Evolutionary conservation across 176 grass and related monocot genomes (phyloP).

Genomic region (Poa annua): DNA sequence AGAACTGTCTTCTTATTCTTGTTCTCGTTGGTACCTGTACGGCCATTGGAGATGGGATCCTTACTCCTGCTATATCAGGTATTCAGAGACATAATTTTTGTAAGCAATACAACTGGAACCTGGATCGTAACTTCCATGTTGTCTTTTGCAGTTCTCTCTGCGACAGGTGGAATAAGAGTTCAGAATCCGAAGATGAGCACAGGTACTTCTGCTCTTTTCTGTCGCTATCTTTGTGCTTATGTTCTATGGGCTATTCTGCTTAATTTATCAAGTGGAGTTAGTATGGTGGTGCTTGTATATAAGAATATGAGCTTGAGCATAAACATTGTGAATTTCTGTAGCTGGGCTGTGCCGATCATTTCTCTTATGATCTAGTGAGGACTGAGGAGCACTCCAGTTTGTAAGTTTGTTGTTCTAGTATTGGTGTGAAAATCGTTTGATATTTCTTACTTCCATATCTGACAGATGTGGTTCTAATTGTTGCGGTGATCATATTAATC

Average conservation of each 20-base stretch:
- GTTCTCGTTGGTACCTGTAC: slow-evolving; percentile 87
- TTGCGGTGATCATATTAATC: slow-evolving; percentile 73
- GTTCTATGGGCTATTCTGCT: slow-evolving; percentile 24
- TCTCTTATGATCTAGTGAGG: slow-evolving; percentile 27
- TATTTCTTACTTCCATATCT: slow-evolving; percentile 34
- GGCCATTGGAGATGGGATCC: slow-evolving; percentile 82
- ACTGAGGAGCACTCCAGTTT: background rate
- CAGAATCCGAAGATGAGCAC: slow-evolving; percentile 76
- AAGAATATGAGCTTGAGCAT: background rate
- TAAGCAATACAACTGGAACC: slow-evolving; percentile 24
- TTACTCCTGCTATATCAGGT: slow-evolving; percentile 93
- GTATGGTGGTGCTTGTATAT: slow-evolving; percentile 18
- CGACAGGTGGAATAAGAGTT: slow-evolving; percentile 86
- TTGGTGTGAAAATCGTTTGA: slow-evolving; percentile 27
- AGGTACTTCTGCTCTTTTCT: slow-evolving; percentile 52
- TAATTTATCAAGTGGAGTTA: slow-evolving; percentile 15
- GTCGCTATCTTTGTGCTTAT: slow-evolving; percentile 24
- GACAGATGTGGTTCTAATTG: slow-evolving; percentile 72
- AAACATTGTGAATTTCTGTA: slow-evolving; percentile 30
- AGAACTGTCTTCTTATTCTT: slow-evolving; percentile 74
- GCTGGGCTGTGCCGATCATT: background rate
- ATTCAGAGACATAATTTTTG: slow-evolving; percentile 16
- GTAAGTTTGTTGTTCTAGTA: background rate
- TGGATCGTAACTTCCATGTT: slow-evolving; percentile 31
- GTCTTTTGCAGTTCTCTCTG: slow-evolving; percentile 80